Conservation (phyloP, 805 yeast genomes). For the Deakozyma indianensis region DNA sequence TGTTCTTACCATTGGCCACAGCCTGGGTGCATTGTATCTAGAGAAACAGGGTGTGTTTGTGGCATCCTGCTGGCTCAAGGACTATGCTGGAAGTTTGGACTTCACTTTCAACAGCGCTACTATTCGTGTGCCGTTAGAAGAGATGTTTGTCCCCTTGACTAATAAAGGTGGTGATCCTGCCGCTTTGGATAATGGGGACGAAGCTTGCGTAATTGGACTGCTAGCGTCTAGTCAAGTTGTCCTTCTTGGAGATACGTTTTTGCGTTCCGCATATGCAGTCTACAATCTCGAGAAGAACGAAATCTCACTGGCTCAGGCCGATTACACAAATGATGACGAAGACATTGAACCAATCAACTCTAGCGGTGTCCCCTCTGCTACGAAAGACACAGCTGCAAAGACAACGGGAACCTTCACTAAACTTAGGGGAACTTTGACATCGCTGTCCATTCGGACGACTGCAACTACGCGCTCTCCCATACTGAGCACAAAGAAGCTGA, state of each 20-base stretch:
- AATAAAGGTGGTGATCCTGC: slow-evolving; percentile 6
- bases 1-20: slow-evolving; percentile 16
- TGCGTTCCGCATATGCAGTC: slow-evolving; percentile 51
- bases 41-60: slow-evolving; percentile 23
- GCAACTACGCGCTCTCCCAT: not conserved
- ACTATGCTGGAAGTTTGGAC: slow-evolving; percentile 17
- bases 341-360: slow-evolving; percentile 9
- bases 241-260: slow-evolving; percentile 50
- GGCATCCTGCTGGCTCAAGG: slow-evolving; percentile 22
- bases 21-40: slow-evolving; percentile 28
- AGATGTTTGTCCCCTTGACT: slow-evolving; percentile 9
- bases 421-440: not conserved
- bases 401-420: not conserved
- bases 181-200: slow-evolving; percentile 8
- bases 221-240: slow-evolving; percentile 15
- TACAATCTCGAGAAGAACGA: slow-evolving; percentile 44
- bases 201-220: slow-evolving; percentile 7
- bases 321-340: slow-evolving; percentile 15
- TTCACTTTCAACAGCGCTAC: slow-evolving; percentile 38
- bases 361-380: slow-evolving; percentile 17
- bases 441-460: not conserved
- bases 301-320: slow-evolving; percentile 42
- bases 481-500: not conserved
- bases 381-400: slow-evolving; percentile 9
- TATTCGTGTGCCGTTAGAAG: slow-evolving; percentile 30